A percentile compares a stretch with the other conserved stretches of the same genome.
Evolutionary conservation across 306 rosid genomes (phyloP).

Genomic region (Sicyos baderoa): DNA sequence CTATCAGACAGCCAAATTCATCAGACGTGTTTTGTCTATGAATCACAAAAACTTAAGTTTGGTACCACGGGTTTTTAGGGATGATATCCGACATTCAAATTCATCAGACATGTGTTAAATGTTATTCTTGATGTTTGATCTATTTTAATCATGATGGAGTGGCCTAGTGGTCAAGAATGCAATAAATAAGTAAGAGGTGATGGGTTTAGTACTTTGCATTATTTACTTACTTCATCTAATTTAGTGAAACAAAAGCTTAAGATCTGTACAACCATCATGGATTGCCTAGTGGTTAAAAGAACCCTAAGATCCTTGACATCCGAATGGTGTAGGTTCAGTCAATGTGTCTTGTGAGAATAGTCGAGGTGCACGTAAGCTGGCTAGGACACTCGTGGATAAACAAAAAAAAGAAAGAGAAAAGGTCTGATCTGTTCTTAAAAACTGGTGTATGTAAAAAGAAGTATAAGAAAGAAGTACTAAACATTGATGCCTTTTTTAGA

Average conservation of each 20-base stretch:
- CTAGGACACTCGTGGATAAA: too few relatives aligned
- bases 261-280: background rate
- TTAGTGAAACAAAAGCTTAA: background rate
- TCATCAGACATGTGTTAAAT: background rate
- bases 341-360: too few relatives aligned
- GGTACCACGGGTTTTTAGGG: background rate
- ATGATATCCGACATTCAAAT: background rate
- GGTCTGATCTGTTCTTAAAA: background rate
- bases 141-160: background rate
- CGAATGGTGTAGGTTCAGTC: too few relatives aligned
- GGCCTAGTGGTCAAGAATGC: too few relatives aligned
- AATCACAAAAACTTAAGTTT: background rate
- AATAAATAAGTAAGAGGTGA: too few relatives aligned
- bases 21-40: background rate
- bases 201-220: background rate
- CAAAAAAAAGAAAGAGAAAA: too few relatives aligned
- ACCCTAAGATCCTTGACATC: too few relatives aligned
- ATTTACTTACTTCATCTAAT: slow-evolving; percentile 5
- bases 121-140: background rate
- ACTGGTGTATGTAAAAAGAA: background rate
- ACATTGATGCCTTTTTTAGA: background rate
- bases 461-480: background rate
- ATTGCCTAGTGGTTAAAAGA: too few relatives aligned
- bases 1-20: too few relatives aligned
- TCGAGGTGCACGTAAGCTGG: too few relatives aligned